phyloP scores from a whole-genome alignment of 1,284 basidiomycete species.

The Naganishia sp. region DNA sequence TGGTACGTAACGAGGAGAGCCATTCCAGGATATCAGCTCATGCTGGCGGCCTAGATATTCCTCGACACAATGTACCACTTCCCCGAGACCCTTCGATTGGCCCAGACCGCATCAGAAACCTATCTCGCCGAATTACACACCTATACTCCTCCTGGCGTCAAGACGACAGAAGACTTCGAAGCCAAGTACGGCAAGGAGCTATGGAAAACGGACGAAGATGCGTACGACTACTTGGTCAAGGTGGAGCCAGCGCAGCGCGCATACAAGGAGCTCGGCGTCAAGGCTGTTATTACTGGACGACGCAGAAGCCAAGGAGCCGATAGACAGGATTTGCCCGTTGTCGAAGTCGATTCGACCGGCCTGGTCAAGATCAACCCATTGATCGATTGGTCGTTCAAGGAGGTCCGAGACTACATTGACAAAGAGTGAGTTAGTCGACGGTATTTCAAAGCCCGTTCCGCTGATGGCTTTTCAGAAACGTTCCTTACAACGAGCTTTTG shows the following conservation, averaged over 20 bases:
- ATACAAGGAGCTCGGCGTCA: slow-evolving; percentile 77
- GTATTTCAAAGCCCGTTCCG: neutral
- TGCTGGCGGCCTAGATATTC: slow-evolving; percentile 63
- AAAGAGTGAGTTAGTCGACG: slow-evolving; percentile 58
- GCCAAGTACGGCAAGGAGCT: slow-evolving; percentile 74
- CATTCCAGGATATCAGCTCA: neutral
- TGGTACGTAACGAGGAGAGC: slow-evolving; percentile 39
- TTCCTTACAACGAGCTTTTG: slow-evolving; percentile 86
- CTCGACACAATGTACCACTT: slow-evolving; percentile 98
- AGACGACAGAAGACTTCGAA: slow-evolving; percentile 75
- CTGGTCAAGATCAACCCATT: slow-evolving; percentile 94
- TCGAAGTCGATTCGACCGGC: slow-evolving; percentile 90
- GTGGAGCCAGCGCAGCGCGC: slow-evolving; percentile 91
- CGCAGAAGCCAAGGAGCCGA: slow-evolving; percentile 89
- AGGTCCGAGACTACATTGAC: slow-evolving; percentile 84
- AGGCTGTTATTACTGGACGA: slow-evolving; percentile 90
- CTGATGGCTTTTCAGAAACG: slow-evolving; percentile 55
- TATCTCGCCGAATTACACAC: slow-evolving; percentile 75
- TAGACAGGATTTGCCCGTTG: slow-evolving; percentile 74
- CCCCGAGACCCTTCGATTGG: slow-evolving; percentile 83
- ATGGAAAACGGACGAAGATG: slow-evolving; percentile 86
- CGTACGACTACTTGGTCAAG: slow-evolving; percentile 93
- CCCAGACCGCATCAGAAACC: slow-evolving; percentile 72
- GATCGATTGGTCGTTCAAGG: slow-evolving; percentile 81
- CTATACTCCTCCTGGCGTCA: slow-evolving; percentile 75